phyloP scores from a whole-genome alignment of 306 rosid genomes.

The Sindora glabra region DNA sequence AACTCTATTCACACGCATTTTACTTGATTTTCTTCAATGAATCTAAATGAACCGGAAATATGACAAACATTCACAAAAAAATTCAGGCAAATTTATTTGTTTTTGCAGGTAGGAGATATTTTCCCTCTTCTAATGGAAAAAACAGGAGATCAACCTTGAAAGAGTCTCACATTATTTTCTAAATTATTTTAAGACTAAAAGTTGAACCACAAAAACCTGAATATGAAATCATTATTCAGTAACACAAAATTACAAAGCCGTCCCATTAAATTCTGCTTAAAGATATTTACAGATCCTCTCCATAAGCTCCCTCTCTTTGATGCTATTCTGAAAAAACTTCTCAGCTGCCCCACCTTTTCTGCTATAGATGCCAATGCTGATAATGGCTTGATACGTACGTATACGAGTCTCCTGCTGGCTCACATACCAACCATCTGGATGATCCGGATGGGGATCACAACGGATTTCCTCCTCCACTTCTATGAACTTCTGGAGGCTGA shows the following conservation, averaged over 20 bases:
- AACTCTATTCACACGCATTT: too few species aligned
- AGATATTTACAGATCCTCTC: conserved; percentile 89
- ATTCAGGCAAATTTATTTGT: too few species aligned
- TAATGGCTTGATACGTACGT: conserved; percentile 70
- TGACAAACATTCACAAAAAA: too few species aligned
- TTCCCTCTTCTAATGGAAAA: too few species aligned
- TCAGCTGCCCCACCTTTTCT: conserved; percentile 86
- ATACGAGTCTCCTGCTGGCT: conserved; percentile 76
- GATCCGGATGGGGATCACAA: conserved; percentile 67
- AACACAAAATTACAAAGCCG: conserved; percentile 32
- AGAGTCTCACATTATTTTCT: too few species aligned
- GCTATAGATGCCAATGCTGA: conserved; percentile 87
- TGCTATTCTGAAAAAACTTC: conserved; percentile 72
- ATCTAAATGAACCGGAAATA: too few species aligned
- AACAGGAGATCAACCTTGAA: neutral
- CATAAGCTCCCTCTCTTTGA: conserved; percentile 86
- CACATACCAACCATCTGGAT: conserved; percentile 56
- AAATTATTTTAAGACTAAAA: conserved; percentile 10
- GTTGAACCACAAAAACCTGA: conserved; percentile 2
- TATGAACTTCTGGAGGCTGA: conserved; percentile 68
- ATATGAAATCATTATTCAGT: neutral
- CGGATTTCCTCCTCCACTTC: conserved; percentile 71
- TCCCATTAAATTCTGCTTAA: conserved; percentile 61
- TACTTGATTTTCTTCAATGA: too few species aligned
- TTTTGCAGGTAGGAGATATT: too few species aligned